Conservation (phyloP, 2,329 filamentous ascomycete genomes). For the Aspergillus persii region DNA sequence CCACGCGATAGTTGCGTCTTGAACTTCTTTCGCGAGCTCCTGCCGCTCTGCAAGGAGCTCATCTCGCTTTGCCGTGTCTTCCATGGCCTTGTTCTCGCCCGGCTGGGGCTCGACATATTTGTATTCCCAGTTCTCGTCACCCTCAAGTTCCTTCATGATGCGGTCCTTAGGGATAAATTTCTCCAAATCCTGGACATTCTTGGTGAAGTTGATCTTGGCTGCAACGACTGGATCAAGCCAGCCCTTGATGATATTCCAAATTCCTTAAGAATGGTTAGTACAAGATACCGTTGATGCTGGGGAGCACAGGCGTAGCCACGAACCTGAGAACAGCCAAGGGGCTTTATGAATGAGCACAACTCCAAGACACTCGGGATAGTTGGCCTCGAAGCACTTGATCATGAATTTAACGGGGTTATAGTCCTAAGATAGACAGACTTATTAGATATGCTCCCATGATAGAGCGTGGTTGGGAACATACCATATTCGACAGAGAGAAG, state of each 20-base stretch:
- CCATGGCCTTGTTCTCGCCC: conserved; percentile 75
- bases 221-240: conserved; percentile 98
- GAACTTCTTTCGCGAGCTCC: conserved; percentile 68
- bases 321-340: conserved; percentile 94
- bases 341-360: conserved; percentile 91
- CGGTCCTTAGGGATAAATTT: conserved; percentile 68
- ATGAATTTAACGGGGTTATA: conserved; percentile 98
- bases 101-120: conserved; percentile 71
- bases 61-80: conserved; percentile 63
- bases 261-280: conserved; percentile 52
- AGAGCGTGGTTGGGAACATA: conserved; percentile 35
- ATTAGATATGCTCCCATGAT: not conserved
- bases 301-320: conserved; percentile 20
- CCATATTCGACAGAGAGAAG: conserved; percentile 94
- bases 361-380: conserved; percentile 91
- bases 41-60: conserved; percentile 63
- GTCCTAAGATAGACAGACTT: conserved; percentile 54
- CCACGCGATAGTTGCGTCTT: conserved; percentile 74
- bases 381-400: conserved; percentile 99
- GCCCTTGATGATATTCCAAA: conserved; percentile 92
- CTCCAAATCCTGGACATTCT: conserved; percentile 73
- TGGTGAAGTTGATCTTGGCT: conserved; percentile 89
- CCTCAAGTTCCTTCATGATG: conserved; percentile 80
- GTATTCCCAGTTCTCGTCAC: conserved; percentile 82
- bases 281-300: not conserved